These are phyloP conservation scores for Neopestalotiopsis sp. DNA, from an alignment of 2,329 filamentous ascomycete genomes.

Conservation along the genomic window DNA sequence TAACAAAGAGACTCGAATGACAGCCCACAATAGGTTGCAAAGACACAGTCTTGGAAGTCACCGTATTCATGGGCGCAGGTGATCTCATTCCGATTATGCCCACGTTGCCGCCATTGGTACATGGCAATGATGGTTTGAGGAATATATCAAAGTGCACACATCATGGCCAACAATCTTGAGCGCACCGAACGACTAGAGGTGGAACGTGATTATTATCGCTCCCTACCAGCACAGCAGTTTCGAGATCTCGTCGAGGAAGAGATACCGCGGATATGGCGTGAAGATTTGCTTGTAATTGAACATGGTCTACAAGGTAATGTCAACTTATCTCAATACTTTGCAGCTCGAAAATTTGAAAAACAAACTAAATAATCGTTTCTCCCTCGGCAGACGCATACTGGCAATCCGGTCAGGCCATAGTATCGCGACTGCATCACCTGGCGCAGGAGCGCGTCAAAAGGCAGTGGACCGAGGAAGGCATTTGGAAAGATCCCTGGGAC, in stretches of 20 bases:
- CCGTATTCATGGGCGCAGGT: no score
- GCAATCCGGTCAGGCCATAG: slow-evolving; percentile 15
- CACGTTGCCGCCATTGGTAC: no score
- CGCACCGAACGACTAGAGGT: slow-evolving; percentile 3
- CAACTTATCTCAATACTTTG: no score
- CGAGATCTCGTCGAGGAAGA: neutral
- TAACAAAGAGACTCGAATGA: no score
- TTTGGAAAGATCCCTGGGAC: neutral
- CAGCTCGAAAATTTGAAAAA: no score
- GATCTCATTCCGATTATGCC: no score
- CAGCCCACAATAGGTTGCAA: no score
- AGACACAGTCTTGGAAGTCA: no score
- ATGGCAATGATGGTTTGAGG: neutral
- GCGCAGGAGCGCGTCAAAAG: neutral
- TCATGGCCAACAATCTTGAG: neutral
- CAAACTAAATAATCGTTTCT: no score
- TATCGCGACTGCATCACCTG: neutral
- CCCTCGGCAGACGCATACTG: neutral
- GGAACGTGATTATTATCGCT: slow-evolving; percentile 11
- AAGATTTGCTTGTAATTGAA: neutral
- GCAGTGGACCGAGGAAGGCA: neutral
- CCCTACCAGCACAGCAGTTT: slow-evolving; percentile 6
- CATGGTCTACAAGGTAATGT: neutral
- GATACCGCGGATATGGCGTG: slow-evolving; percentile 1
- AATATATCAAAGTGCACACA: neutral